Conservation (phyloP, 495 filamentous ascomycete species). For the Aspergillus affinis region DNA sequence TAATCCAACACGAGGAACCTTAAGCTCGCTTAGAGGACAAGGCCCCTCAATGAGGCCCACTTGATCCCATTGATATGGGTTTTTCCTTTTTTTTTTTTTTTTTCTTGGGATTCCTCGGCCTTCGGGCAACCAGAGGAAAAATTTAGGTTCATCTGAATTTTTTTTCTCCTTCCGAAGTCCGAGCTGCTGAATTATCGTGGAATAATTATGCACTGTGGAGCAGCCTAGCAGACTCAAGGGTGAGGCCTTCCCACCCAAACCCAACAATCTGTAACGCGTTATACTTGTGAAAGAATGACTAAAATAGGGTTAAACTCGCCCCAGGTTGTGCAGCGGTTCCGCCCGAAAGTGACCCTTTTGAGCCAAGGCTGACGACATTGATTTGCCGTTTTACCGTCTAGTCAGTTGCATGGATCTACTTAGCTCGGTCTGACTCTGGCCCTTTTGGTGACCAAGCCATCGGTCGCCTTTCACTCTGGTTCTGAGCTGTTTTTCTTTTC, state of each 20-base stretch:
- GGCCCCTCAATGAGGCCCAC: conserved; percentile 14
- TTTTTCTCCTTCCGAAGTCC: not conserved
- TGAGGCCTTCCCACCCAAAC: not conserved
- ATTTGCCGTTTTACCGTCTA: conserved; percentile 14
- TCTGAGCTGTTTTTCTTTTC: not conserved
- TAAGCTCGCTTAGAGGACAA: conserved; percentile 44
- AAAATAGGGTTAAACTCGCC: conserved; percentile 18
- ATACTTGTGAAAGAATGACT: not conserved
- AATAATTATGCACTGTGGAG: not conserved
- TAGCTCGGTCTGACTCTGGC: not conserved
- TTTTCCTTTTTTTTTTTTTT: conserved; percentile 8
- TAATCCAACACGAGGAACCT: conserved; percentile 55
- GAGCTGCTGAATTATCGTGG: not conserved
- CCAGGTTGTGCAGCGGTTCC: conserved; percentile 20
- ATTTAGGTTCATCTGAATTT: not conserved
- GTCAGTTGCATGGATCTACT: not conserved
- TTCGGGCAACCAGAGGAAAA: not conserved
- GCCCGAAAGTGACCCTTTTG: conserved; percentile 21
- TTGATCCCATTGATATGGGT: conserved; percentile 12
- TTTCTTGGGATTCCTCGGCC: conserved; percentile 8
- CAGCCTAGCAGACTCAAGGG: not conserved
- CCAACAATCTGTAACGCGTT: not conserved
- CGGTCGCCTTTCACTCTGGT: not conserved
- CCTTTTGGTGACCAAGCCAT: not conserved
- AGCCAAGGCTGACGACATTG: conserved; percentile 19